phyloP scores from a whole-genome alignment of 305 asterid species.

The Solanum aculeatissimum region DNA sequence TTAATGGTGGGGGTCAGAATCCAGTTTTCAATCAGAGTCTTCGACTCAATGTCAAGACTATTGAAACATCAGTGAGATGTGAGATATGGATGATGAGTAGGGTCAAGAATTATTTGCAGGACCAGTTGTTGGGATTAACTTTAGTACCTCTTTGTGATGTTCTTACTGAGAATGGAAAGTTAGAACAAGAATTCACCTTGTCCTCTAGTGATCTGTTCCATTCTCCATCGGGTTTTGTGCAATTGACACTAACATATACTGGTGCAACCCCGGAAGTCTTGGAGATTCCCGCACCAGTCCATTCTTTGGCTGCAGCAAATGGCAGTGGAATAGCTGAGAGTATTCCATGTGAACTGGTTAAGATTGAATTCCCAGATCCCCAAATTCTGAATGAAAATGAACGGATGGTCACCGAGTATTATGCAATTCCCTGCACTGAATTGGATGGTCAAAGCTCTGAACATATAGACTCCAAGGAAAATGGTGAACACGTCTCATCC shows the following conservation, averaged over 20 bases:
- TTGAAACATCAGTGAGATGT: constrained; percentile 70
- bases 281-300: constrained; percentile 30
- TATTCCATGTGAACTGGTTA: constrained; percentile 40
- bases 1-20: constrained; percentile 84
- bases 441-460: constrained; percentile 51
- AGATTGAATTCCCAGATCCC: constrained; percentile 91
- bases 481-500: not conserved
- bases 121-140: constrained; percentile 86
- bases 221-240: constrained; percentile 90
- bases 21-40: constrained; percentile 72
- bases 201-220: constrained; percentile 92
- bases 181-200: constrained; percentile 72
- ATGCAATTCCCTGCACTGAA: constrained; percentile 44
- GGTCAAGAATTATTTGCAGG: constrained; percentile 84
- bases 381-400: constrained; percentile 64
- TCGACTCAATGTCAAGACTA: constrained; percentile 40
- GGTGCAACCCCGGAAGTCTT: constrained; percentile 65
- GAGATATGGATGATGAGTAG: constrained; percentile 99
- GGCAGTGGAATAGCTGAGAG: constrained; percentile 17
- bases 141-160: constrained; percentile 79
- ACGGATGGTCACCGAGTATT: constrained; percentile 78
- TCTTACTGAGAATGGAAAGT: constrained; percentile 40
- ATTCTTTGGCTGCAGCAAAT: constrained; percentile 22
- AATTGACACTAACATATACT: constrained; percentile 45
- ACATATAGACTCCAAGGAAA: not conserved